Conservation (phyloP, 768 basidiomycete genomes). For the Lentinula raphanica region DNA sequence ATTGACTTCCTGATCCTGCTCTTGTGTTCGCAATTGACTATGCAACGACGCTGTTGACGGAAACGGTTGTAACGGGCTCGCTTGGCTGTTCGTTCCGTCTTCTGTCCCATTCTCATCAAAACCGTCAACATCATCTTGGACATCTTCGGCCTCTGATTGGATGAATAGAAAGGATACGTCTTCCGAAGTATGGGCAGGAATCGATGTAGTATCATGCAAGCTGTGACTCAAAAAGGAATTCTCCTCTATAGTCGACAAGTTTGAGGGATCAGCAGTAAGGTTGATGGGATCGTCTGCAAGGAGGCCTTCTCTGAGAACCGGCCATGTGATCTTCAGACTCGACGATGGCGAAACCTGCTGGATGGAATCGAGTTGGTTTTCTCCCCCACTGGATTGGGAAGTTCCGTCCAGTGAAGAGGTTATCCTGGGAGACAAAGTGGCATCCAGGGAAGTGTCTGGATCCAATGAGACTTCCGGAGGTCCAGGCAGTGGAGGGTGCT, state of each 20-base stretch:
- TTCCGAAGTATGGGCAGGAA: not conserved
- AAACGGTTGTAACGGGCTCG: slow-evolving; percentile 5
- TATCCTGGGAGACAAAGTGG: not conserved
- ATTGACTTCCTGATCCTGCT: not conserved
- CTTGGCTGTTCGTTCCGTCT: not conserved
- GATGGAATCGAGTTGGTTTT: not conserved
- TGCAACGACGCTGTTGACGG: slow-evolving; percentile 8
- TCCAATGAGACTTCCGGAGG: slow-evolving; percentile 11
- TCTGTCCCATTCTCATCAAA: not conserved
- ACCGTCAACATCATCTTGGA: not conserved
- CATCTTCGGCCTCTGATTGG: not conserved
- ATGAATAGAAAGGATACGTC: not conserved
- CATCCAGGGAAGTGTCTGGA: slow-evolving; percentile 6
- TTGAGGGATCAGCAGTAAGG: not conserved
- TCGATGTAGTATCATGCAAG: not conserved
- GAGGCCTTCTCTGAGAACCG: not conserved
- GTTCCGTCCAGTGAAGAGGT: not conserved
- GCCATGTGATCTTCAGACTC: not conserved
- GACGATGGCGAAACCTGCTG: not conserved
- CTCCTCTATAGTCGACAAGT: no score
- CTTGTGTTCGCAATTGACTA: not conserved
- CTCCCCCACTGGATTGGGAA: not conserved
- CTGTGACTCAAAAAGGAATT: not conserved
- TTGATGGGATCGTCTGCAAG: not conserved
- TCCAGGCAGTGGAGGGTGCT: slow-evolving; percentile 25